Percentiles rank a stretch among this genome's conserved stretches.
phyloP scores from a whole-genome alignment of 139 green algal genomes.

The Pedinophyceae sp. region DNA sequence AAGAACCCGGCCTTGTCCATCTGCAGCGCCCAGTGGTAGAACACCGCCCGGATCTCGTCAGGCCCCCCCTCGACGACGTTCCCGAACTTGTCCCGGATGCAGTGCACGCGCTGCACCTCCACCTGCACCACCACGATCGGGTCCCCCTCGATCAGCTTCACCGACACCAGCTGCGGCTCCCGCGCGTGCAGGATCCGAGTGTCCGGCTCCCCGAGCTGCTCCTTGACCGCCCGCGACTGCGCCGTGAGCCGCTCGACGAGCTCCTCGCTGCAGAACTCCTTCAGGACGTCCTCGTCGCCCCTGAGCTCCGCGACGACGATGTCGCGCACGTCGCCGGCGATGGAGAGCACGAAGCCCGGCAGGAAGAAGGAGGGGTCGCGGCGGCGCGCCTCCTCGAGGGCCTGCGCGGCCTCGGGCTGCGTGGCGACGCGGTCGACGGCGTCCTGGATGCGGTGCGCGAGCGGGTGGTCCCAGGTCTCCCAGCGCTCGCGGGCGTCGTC shows the following conservation, averaged over 20 bases:
- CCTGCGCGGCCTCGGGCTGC: slow-evolving; percentile 4
- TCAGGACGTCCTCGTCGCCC: slow-evolving; percentile 7
- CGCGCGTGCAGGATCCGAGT: slow-evolving; percentile 3
- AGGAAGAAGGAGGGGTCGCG: slow-evolving; percentile 6
- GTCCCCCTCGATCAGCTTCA: slow-evolving; percentile 3
- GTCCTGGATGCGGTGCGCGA: slow-evolving; percentile 12
- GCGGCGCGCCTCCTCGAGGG: neutral
- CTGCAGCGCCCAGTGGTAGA: slow-evolving; percentile 11
- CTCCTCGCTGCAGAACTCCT: slow-evolving; percentile 5
- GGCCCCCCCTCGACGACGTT: slow-evolving; percentile 4
- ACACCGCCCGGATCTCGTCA: slow-evolving; percentile 6
- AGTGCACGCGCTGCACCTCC: slow-evolving; percentile 6
- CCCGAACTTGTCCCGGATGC: slow-evolving; percentile 9
- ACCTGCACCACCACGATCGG: slow-evolving; percentile 4
- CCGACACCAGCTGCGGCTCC: slow-evolving; percentile 4
- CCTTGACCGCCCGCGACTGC: neutral
- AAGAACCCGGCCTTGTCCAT: neutral
- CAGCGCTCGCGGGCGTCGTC: slow-evolving; percentile 6
- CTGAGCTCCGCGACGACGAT: slow-evolving; percentile 1
- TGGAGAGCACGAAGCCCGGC: slow-evolving; percentile 6
- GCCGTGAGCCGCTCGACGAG: slow-evolving; percentile 5
- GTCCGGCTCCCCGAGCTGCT: neutral
- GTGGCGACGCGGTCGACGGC: neutral
- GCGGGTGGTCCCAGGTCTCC: slow-evolving; percentile 9
- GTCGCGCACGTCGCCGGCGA: neutral